phyloP scores from a whole-genome alignment of 345 rosid species.

The Corymbia maculata region DNA sequence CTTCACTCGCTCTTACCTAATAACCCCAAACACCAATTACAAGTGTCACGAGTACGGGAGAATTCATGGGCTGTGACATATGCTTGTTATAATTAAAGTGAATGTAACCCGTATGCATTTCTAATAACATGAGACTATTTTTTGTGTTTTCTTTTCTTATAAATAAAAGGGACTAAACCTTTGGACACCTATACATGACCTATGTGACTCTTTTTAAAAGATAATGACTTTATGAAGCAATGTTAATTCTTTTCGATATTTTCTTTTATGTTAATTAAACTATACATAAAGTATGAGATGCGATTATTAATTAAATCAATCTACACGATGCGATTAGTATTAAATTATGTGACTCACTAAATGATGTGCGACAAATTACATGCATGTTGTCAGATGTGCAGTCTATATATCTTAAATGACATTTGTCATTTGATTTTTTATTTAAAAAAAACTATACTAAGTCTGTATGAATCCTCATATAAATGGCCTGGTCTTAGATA shows the following conservation, averaged over 20 bases:
- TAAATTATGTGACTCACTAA: not conserved
- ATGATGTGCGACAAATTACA: not conserved
- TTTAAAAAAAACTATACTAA: not conserved
- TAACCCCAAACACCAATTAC: no score
- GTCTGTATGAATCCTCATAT: not conserved
- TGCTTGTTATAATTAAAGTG: not conserved
- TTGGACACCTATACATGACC: not conserved
- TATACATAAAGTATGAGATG: not conserved
- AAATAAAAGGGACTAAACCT: not conserved
- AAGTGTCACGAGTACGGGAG: no score
- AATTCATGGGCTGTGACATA: no score
- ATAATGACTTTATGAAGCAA: not conserved
- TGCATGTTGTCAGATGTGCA: not conserved
- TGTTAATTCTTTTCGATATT: not conserved
- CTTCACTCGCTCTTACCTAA: no score
- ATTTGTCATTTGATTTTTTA: no score
- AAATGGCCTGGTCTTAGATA: not conserved
- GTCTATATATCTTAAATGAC: not conserved
- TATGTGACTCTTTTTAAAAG: not conserved
- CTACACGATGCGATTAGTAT: not conserved
- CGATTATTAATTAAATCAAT: not conserved
- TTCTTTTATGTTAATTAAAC: not conserved
- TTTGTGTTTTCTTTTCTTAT: not conserved
- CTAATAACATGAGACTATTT: not conserved
- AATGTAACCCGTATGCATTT: no score